Base-by-base conservation (phyloP, 73 alveolate genomes). In the Paramecium pentaurelia region DNA sequence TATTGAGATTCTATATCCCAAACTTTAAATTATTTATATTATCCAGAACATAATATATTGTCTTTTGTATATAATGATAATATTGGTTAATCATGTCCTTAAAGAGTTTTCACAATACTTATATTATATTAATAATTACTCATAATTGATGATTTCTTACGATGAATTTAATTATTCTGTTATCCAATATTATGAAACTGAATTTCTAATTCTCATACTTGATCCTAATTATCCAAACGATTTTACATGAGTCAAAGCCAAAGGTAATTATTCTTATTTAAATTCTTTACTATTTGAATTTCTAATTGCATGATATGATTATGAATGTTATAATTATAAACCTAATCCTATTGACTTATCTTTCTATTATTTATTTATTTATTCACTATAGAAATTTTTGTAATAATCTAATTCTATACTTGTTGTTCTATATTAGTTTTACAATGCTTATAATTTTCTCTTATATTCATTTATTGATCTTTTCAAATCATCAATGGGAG, bases 41-140 rank as follows among this genome's bases (percentile, higher is more conserved):
- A 75, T 30, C 68, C 47, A 75, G 88, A 38, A 18, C 58, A 75
- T 18, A 75, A 75, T 75, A 75, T 38, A 36, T 75, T 75, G 9
- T 75, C 88, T 25, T 42, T 38, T 38, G 88, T 75, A 34, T 25
- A 75, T 36, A 75, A 12, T 12, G 58, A 38, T 42, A 75, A 28
- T 2, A 75, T 75, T 16, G 88, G 68, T 38, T 36, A 16, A 75
- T 75, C 88, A 37, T 75, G 88, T 0, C 68, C 88, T 75, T 75
- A 42, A 18, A 75, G 30, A 14, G 73, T 32, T 80, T 80, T 80
- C 34, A 80, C 75, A 27, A 80, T 18, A 3, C 58, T 25, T 12
- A 47, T 5, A 0, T 44, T 9, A 32, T 64, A 25, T 8, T 32
- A 64, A 32, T 64, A 64, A 12, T 11, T 64, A 64, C 84, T 32